phyloP scores from a whole-genome alignment of 805 yeast species.

The Komagataella mondaviorum region DNA sequence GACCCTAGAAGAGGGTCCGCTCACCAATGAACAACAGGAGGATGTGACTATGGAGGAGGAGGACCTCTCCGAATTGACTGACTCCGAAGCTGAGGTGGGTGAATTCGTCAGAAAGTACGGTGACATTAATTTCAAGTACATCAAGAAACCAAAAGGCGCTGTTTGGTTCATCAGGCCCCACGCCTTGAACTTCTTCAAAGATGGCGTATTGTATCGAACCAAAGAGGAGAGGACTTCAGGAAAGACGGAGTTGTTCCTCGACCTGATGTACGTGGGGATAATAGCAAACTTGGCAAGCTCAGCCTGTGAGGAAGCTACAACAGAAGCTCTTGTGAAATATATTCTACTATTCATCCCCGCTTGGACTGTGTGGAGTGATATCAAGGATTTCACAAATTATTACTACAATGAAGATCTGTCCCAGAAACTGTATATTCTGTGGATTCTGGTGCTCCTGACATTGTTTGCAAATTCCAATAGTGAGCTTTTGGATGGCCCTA shows the following conservation, averaged over 20 bases:
- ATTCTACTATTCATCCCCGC: constrained; percentile 39
- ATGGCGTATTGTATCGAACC: constrained; percentile 42
- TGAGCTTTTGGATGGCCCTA: constrained; percentile 20
- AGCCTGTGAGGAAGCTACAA: constrained; percentile 37
- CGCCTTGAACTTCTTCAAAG: constrained; percentile 47
- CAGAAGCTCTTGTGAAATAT: constrained; percentile 31
- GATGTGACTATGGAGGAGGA: not conserved
- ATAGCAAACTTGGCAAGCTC: constrained; percentile 43
- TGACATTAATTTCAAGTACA: constrained; percentile 30
- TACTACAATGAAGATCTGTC: constrained; percentile 47
- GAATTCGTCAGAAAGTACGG: constrained; percentile 36
- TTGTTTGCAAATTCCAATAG: constrained; percentile 36
- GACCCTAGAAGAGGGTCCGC: not conserved
- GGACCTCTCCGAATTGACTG: not conserved
- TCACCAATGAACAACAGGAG: not conserved
- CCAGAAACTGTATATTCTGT: constrained; percentile 36
- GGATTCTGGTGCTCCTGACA: constrained; percentile 37
- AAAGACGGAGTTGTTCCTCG: constrained; percentile 44
- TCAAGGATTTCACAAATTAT: constrained; percentile 50
- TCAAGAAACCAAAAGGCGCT: constrained; percentile 21
- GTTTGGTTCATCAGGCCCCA: constrained; percentile 33
- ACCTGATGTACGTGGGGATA: constrained; percentile 51
- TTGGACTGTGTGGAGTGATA: constrained; percentile 55
- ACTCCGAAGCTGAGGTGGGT: constrained; percentile 8
- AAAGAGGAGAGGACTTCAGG: constrained; percentile 38